Base-by-base conservation (phyloP, 257 asterid species). In the Gentiana macrophylla region DNA sequence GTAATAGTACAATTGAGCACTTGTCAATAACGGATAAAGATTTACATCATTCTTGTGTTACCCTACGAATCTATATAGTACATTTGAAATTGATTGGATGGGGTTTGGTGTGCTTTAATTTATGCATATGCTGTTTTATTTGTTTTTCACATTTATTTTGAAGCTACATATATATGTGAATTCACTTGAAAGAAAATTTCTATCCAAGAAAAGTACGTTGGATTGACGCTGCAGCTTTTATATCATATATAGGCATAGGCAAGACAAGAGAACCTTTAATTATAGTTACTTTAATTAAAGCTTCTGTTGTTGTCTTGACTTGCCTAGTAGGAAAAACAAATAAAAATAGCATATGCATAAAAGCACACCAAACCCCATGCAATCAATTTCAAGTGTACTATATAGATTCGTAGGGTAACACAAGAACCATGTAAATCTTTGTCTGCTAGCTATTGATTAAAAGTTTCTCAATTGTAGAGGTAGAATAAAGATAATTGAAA, bases 11-110 rank as follows among this genome's bases (percentile, higher is more conserved):
- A 12, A 57, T 8, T 24, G 24, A 24, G 24, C n/a, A 35, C 10
- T 43, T 38, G 45, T 47, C 52, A 52, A 35, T 11, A 66, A 46
- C 57, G 24, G 55, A 66, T 65, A 66, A 59, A 52, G 1, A 15
- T 58, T 65, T 50, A 8, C 35, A 5, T 32, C 8, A 32, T 37
- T 12, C 2, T n/a, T 8, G 24, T 9, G 37, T 52, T 33, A 60
- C 33, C 50, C 55, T 13, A 33, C 35, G 9, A 50, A 63, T 55
- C 57, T 56, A 36, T 52, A 32, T 5, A 1, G 8, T 24, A 51
- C 12, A 33, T 38, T 7, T 46, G 12, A 49, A 35, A 32, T 53
- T 35, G 11, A 9, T 12, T 53, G 45, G 43, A 52, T 35, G 11
- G 12, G 8, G 56, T 37, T 32, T 5, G n/a, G 11, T 32, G 11